A percentile compares a stretch with the other conserved stretches of the same genome.
Conservation (phyloP, 2,329 filamentous ascomycete species). For the Rosellinia necatrix region DNA sequence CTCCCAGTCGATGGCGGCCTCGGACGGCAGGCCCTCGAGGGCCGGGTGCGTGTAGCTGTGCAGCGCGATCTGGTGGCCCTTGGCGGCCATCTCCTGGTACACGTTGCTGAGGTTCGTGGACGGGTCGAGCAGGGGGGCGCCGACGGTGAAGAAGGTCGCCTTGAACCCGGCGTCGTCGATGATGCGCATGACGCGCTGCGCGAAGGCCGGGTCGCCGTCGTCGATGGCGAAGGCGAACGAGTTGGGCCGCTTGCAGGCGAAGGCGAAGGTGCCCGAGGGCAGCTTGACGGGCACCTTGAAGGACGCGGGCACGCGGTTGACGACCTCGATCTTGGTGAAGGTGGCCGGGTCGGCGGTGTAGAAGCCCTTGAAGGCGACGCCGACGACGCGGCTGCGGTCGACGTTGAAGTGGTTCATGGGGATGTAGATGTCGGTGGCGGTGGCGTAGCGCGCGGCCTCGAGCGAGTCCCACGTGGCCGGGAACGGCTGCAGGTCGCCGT, state of each 20-base stretch:
- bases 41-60: slow-evolving; percentile 74
- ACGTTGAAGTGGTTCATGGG: slow-evolving; percentile 70
- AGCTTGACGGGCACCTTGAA: slow-evolving; percentile 63
- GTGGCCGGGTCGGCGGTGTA: slow-evolving; percentile 56
- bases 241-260: slow-evolving; percentile 69
- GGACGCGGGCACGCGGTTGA: slow-evolving; percentile 55
- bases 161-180: slow-evolving; percentile 65
- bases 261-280: slow-evolving; percentile 63
- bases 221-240: slow-evolving; percentile 75
- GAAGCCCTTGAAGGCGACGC: slow-evolving; percentile 68
- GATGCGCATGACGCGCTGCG: slow-evolving; percentile 64
- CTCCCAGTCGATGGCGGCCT: slow-evolving; percentile 64
- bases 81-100: slow-evolving; percentile 64
- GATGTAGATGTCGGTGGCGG: slow-evolving; percentile 64
- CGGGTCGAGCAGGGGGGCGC: slow-evolving; percentile 61
- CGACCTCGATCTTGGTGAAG: slow-evolving; percentile 65
- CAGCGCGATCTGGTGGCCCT: slow-evolving; percentile 70
- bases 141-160: slow-evolving; percentile 75
- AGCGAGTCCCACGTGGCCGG: slow-evolving; percentile 71
- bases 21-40: slow-evolving; percentile 60
- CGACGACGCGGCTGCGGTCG: slow-evolving; percentile 58
- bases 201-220: slow-evolving; percentile 65
- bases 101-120: slow-evolving; percentile 65
- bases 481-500: slow-evolving; percentile 59
- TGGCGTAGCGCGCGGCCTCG: slow-evolving; percentile 63